A percentile compares a stretch with the other conserved stretches of the same genome.
Evolutionary conservation across 495 filamentous ascomycete genomes (phyloP).

Genomic region (Tuber aestivum): DNA sequence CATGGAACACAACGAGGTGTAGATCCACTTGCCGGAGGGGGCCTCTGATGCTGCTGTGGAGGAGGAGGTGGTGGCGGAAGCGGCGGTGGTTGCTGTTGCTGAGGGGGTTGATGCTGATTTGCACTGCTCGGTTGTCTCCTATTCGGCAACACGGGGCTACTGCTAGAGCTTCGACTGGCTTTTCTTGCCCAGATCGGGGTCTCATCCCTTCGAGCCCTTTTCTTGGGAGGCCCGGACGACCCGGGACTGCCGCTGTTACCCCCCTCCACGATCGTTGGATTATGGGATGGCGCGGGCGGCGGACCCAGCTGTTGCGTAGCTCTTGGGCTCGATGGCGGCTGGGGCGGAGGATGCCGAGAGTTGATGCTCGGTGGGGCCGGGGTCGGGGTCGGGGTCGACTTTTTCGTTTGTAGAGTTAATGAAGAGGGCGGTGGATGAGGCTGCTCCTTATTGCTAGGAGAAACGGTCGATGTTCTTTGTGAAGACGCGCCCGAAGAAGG

Average conservation of each 20-base stretch:
- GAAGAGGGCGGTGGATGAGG: conserved; percentile 28
- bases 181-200: conserved; percentile 45
- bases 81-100: conserved; percentile 25
- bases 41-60: conserved; percentile 24
- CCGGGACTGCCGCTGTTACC: conserved; percentile 33
- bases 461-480: conserved; percentile 26
- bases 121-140: conserved; percentile 37
- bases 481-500: conserved; percentile 23
- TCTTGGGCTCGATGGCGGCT: conserved; percentile 23
- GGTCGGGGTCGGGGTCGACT: conserved; percentile 18
- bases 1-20: conserved; percentile 36
- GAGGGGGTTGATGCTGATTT: conserved; percentile 15
- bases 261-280: conserved; percentile 21
- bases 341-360: conserved; percentile 23
- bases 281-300: conserved; percentile 36
- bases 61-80: conserved; percentile 24
- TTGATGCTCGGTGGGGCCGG: conserved; percentile 25
- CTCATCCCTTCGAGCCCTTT: conserved; percentile 42
- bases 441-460: conserved; percentile 32
- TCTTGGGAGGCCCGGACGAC: conserved; percentile 37
- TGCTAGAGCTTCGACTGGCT: conserved; percentile 43
- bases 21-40: conserved; percentile 11
- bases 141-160: conserved; percentile 42
- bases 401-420: conserved; percentile 11
- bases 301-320: conserved; percentile 30